A percentile compares a stretch with the other conserved stretches of the same genome.
phyloP scores from a whole-genome alignment of 179 eudicot genomes.

The Dionaea muscipula region DNA sequence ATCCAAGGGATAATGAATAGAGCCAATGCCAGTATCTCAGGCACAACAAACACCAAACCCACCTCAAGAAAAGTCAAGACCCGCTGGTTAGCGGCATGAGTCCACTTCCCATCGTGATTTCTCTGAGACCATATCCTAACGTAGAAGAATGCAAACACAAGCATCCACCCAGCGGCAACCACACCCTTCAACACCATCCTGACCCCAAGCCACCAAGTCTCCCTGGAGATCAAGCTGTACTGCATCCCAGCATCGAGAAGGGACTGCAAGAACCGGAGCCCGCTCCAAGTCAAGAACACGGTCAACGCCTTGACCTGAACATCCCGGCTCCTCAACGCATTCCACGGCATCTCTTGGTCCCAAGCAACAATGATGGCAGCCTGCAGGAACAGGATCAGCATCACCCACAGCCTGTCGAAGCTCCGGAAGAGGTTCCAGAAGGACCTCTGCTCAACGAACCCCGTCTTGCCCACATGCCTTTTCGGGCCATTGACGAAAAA shows the following conservation, averaged over 20 bases:
- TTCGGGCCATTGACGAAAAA: slow-evolving; percentile 47
- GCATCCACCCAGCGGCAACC: slow-evolving; percentile 51
- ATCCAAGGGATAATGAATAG: slow-evolving; percentile 71
- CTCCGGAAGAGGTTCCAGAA: slow-evolving; percentile 74
- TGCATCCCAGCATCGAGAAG: slow-evolving; percentile 63
- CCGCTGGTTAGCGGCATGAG: slow-evolving; percentile 37
- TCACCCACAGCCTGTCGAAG: slow-evolving; percentile 77
- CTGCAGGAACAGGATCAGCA: slow-evolving; percentile 72
- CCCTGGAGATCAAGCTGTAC: slow-evolving; percentile 62
- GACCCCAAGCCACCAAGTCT: slow-evolving; percentile 53
- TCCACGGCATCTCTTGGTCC: slow-evolving; percentile 58
- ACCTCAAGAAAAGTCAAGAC: slow-evolving; percentile 45
- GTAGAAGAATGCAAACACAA: slow-evolving; percentile 50
- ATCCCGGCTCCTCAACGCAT: slow-evolving; percentile 31
- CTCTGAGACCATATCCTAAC: slow-evolving; percentile 52
- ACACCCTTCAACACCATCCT: slow-evolving; percentile 58
- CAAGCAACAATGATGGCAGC: slow-evolving; percentile 69
- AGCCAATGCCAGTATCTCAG: slow-evolving; percentile 56
- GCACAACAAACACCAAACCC: slow-evolving; percentile 44
- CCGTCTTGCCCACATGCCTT: slow-evolving; percentile 75
- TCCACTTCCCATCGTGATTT: slow-evolving; percentile 33
- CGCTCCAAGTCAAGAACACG: slow-evolving; percentile 74
- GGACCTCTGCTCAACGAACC: slow-evolving; percentile 85
- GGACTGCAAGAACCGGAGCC: slow-evolving; percentile 60
- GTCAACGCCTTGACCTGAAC: slow-evolving; percentile 64